Evolutionary conservation across 352 stramenopile genomes (phyloP).

Genomic region (Globisporangium carolinianum): DNA sequence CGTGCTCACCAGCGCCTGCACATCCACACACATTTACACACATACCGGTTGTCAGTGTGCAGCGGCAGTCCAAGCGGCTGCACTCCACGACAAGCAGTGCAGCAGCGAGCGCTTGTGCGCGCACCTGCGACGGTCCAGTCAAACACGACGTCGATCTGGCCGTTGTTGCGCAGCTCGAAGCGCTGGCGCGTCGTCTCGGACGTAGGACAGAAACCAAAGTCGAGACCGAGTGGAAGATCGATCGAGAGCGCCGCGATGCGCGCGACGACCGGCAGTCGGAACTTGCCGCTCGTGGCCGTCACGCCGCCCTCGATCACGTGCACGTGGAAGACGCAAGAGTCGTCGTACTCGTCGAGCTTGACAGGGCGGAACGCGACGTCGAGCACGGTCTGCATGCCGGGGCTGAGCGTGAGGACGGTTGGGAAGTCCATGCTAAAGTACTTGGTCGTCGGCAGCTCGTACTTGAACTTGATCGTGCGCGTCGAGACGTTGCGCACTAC

Average conservation of each 20-base stretch:
- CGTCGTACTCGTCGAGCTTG: slow-evolving; percentile 87
- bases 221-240: slow-evolving; percentile 50
- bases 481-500: slow-evolving; percentile 88
- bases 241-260: slow-evolving; percentile 69
- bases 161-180: slow-evolving; percentile 82
- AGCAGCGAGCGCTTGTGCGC: background rate
- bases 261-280: slow-evolving; percentile 84
- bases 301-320: slow-evolving; percentile 78
- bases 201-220: slow-evolving; percentile 89
- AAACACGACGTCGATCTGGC: slow-evolving; percentile 82
- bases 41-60: background rate
- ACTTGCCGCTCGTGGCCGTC: slow-evolving; percentile 55
- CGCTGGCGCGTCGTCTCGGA: slow-evolving; percentile 64
- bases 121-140: slow-evolving; percentile 66
- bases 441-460: slow-evolving; percentile 87
- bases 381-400: slow-evolving; percentile 79
- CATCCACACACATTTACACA: background rate
- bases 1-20: slow-evolving; percentile 43
- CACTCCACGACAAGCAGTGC: too few relatives aligned
- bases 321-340: slow-evolving; percentile 88
- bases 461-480: slow-evolving; percentile 89
- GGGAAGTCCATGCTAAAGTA: slow-evolving; percentile 94
- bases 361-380: slow-evolving; percentile 89
- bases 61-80: background rate
- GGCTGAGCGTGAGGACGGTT: slow-evolving; percentile 80